Evolutionary conservation across 441 rosid genomes (phyloP).

Genomic region (Populus hybrid): DNA sequence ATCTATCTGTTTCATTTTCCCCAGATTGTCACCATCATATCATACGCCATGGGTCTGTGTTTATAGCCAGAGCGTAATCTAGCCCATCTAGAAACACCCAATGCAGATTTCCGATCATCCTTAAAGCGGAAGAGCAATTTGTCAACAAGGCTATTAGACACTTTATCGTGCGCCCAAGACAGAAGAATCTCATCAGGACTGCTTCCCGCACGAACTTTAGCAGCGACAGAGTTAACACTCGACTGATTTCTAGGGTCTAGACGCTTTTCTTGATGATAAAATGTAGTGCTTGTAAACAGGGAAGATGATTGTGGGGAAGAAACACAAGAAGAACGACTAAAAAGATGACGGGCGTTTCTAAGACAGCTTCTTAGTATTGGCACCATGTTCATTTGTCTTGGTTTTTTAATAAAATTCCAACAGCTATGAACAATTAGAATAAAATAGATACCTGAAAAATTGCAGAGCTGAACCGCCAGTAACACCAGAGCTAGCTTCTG

Average conservation of each 20-base stretch:
- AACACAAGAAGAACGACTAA: slow-evolving; percentile 21
- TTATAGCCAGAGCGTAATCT: slow-evolving; percentile 40
- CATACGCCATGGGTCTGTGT: slow-evolving; percentile 41
- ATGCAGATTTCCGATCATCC: slow-evolving; percentile 81
- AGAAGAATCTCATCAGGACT: slow-evolving; percentile 45
- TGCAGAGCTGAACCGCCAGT: too few species aligned
- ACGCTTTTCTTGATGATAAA: slow-evolving; percentile 13
- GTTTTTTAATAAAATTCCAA: too few species aligned
- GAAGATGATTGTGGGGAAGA: slow-evolving; percentile 22
- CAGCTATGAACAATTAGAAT: too few species aligned
- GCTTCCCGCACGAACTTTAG: slow-evolving; percentile 33
- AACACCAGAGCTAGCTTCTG: too few species aligned
- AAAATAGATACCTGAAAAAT: too few species aligned
- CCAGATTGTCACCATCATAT: slow-evolving; percentile 61
- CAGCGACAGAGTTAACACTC: slow-evolving; percentile 29
- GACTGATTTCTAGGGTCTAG: slow-evolving; percentile 18
- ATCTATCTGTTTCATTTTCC: slow-evolving; percentile 66
- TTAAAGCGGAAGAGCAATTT: slow-evolving; percentile 58
- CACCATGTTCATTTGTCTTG: slow-evolving; percentile 29
- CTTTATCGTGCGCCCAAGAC: slow-evolving; percentile 37
- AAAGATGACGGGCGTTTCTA: slow-evolving; percentile 15
- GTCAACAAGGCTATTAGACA: slow-evolving; percentile 44
- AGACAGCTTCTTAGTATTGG: slow-evolving; percentile 19
- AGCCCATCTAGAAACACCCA: slow-evolving; percentile 72
- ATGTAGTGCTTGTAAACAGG: slow-evolving; percentile 5